These are phyloP conservation scores for Nemania serpens DNA, from an alignment of 2,329 filamentous ascomycete genomes.

Conservation along the genomic window DNA sequence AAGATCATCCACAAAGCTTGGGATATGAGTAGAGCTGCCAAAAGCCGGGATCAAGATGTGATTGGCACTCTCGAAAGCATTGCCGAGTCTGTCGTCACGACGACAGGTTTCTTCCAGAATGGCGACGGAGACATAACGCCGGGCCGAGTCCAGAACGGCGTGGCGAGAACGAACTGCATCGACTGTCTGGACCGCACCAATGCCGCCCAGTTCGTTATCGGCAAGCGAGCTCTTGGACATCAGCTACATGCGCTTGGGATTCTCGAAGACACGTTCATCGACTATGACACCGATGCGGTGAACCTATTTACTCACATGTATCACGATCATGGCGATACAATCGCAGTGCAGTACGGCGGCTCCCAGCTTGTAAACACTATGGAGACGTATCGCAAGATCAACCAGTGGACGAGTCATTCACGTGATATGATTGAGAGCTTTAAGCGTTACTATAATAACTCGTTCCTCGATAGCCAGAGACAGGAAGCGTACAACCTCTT, in stretches of 20 bases:
- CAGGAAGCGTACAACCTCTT: constrained; percentile 99
- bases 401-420: constrained; percentile 97
- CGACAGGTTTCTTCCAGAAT: constrained; percentile 94
- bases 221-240: constrained; percentile 88
- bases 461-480: constrained; percentile 94
- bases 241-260: constrained; percentile 92
- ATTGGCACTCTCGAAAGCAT: constrained; percentile 90
- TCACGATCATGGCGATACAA: constrained; percentile 96
- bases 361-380: constrained; percentile 98
- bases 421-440: constrained; percentile 99
- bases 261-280: constrained; percentile 75
- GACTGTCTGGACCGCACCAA: constrained; percentile 97
- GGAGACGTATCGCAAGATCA: constrained; percentile 98
- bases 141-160: constrained; percentile 81
- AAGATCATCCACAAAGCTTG: constrained; percentile 94
- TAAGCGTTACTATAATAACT: constrained; percentile 99
- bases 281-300: constrained; percentile 94
- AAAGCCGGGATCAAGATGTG: constrained; percentile 89
- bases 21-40: constrained; percentile 97
- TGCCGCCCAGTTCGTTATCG: constrained; percentile 96
- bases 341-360: constrained; percentile 95
- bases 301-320: constrained; percentile 99
- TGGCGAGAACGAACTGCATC: constrained; percentile 96
- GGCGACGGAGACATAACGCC: constrained; percentile 71
- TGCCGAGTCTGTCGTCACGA: constrained; percentile 81